Base-by-base conservation (phyloP, 805 yeast genomes). In the Saturnispora zaruensis region DNA sequence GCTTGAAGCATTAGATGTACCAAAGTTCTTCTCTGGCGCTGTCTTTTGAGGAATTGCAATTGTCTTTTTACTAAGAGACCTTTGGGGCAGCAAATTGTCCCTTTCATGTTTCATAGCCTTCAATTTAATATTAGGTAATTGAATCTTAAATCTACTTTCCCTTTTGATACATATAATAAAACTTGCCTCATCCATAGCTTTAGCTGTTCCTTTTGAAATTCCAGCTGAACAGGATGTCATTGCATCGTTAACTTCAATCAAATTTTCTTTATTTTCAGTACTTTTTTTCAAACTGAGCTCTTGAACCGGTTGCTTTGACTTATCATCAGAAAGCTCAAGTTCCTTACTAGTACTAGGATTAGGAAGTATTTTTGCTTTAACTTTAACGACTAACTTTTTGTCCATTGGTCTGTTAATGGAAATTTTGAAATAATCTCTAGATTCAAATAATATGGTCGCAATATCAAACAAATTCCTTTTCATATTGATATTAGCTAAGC, bases 351-450 rank as follows among this genome's bases (percentile, higher is more conserved):
- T 16, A 1, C 18, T 23, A 11, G 8, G 3, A 3, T 41, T 20
- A 8, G 44, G 33, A 9, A 54, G 20, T 2, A 51, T 46, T 32
- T 56, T 57, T 25, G 52, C 54, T 5, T 72, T 54, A 46, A 76
- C 57, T 55, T 73, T 75, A 0, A 88, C 87, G 6, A 77, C 78
- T 23, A 93, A 69, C 55, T 78, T 79, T 60, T 78, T 82, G 47
- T 79, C 80, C 55, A 81, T 74, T 3, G 96, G 96, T 13, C 81
- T 66, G 5, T 79, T 75, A 21, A 89, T 66, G 3, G 68, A 74
- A 2, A 88, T 88, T n/a, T 76, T 60, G 42, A 82, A 74, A 2
- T 78, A 71, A 54, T 84, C 82, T 28, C 69, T 66, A 6, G 89
- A 77, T 37, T 75, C 75, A 57, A 79, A 86, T 25, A 91, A 65